Percentiles rank a stretch among this genome's conserved stretches.
Conservation (phyloP, 192 early-diverging fungal genomes). For the Coemansia sp. region DNA sequence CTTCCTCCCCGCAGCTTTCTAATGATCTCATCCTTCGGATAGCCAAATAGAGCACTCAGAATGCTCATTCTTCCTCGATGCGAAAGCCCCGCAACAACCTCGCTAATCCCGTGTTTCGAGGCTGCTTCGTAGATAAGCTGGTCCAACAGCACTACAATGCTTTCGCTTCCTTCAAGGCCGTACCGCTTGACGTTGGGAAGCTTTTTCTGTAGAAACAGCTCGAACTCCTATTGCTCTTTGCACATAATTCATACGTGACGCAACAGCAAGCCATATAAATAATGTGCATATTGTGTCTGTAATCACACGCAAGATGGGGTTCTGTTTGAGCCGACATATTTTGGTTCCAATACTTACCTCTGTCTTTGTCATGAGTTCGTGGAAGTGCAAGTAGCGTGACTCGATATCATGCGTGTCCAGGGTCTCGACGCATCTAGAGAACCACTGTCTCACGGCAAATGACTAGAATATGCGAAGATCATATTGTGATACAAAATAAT, state of each 20-base stretch:
- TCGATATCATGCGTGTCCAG: slow-evolving; percentile 6
- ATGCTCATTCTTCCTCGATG: slow-evolving; percentile 93
- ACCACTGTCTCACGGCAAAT: slow-evolving; percentile 81
- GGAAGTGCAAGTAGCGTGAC: slow-evolving; percentile 66
- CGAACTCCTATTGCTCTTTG: slow-evolving; percentile 60
- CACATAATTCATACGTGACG: no score
- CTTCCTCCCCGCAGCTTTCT: slow-evolving; percentile 89
- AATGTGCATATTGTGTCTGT: no score
- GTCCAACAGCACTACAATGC: slow-evolving; percentile 88
- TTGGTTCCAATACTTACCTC: slow-evolving; percentile 21
- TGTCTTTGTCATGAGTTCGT: slow-evolving; percentile 35
- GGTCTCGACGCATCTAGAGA: slow-evolving; percentile 75
- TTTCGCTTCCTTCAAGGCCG: slow-evolving; percentile 93
- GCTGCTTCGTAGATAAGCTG: slow-evolving; percentile 65
- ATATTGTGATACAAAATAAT: not conserved
- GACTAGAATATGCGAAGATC: slow-evolving; percentile 33
- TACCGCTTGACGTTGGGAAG: slow-evolving; percentile 96
- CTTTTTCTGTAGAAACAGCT: slow-evolving; percentile 94
- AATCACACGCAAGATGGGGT: no score
- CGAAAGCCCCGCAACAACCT: slow-evolving; percentile 85
- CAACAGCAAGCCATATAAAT: no score
- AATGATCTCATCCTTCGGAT: slow-evolving; percentile 75
- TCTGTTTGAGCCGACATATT: no score
- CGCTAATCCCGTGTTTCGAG: slow-evolving; percentile 62
- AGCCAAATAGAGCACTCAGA: slow-evolving; percentile 78